Base-by-base conservation (phyloP, 2,329 filamentous ascomycete genomes). In the Grosmannia clavigera region DNA sequence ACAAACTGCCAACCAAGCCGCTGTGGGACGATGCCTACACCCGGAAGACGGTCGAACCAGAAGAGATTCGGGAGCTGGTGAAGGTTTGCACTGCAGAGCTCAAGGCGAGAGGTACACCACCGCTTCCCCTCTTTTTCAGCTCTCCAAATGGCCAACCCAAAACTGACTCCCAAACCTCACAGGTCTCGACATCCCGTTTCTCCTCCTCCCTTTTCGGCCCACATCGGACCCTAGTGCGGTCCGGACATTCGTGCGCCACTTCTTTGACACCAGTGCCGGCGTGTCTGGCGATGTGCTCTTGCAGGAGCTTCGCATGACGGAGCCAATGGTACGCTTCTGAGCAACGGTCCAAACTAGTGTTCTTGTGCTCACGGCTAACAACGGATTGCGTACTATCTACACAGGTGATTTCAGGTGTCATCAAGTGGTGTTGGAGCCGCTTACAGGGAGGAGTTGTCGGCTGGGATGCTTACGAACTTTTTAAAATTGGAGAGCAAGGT, bases 371-470 rank as follows among this genome's bases (percentile, higher is more conserved):
- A 46, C 33, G 9, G 22, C 57, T 58, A 31, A 58, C 16, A 43
- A 54, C 14, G 38, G 19, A 46, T 19, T n/a, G 43, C 43, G 19
- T 46, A 9, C 43, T 46, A 46, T 56, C 25, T 54, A 27, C 48
- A 35, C 64, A 96, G 90, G 91, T 95, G 60, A 82, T 99, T 59
- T 92, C 91, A 65, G 94, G 92, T 67, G 91, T 96, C 51, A 80
- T 94, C 65, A 99, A 97, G 77, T 99, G 94, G 94, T 97, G 92
- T 73, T 99, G 94, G 94, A 92, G 90, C 71, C 84, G 94, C 74
- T 78, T 99, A 57, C 84, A 87, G 51, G 90, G 91, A 61, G 94
- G 94, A 68, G 85, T 99, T 16, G 92, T 99, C 43, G 91, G 90
- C 61, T 97, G 94, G 94, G 91, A 96, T 68, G 90, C 90, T 51